Evolutionary conservation across 2,329 filamentous ascomycete species (phyloP).

Genomic region (Fusarium denticulatum): DNA sequence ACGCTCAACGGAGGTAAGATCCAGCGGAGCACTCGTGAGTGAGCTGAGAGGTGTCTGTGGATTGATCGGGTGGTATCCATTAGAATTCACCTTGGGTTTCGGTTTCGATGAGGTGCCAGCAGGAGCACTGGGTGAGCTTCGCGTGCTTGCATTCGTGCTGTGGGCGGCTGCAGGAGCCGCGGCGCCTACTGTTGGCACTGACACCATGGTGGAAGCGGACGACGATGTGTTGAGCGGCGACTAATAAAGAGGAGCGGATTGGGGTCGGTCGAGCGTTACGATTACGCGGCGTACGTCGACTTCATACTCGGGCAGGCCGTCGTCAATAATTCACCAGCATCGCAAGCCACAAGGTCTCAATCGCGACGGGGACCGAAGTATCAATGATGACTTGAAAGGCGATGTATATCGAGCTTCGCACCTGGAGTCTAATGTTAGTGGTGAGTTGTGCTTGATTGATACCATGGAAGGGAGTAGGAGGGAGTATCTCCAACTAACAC

Average conservation of each 20-base stretch:
- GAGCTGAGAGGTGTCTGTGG: slow-evolving; percentile 64
- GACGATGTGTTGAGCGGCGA: slow-evolving; percentile 4
- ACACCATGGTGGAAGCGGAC: slow-evolving; percentile 50
- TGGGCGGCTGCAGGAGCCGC: slow-evolving; percentile 49
- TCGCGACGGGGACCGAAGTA: slow-evolving; percentile 24
- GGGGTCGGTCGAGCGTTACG: slow-evolving; percentile 34
- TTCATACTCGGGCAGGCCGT: slow-evolving; percentile 42
- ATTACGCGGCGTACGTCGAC: slow-evolving; percentile 34
- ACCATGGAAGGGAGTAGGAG: slow-evolving; percentile 28
- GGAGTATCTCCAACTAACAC: slow-evolving; percentile 41
- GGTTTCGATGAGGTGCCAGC: slow-evolving; percentile 54
- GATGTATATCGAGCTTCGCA: background rate
- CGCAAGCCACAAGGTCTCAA: slow-evolving; percentile 35
- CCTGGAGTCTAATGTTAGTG: slow-evolving; percentile 25
- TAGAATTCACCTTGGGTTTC: slow-evolving; percentile 64
- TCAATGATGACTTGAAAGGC: background rate
- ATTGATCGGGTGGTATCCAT: slow-evolving; percentile 63
- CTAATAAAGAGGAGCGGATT: slow-evolving; percentile 19
- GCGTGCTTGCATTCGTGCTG: slow-evolving; percentile 61
- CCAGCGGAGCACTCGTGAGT: slow-evolving; percentile 72
- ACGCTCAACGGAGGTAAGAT: slow-evolving; percentile 90
- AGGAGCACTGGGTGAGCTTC: slow-evolving; percentile 61
- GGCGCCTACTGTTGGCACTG: slow-evolving; percentile 52
- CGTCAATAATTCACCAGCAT: slow-evolving; percentile 41
- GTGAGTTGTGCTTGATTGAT: slow-evolving; percentile 14